Base-by-base conservation (phyloP, 495 filamentous ascomycete species). In the Filosporella fistucella region DNA sequence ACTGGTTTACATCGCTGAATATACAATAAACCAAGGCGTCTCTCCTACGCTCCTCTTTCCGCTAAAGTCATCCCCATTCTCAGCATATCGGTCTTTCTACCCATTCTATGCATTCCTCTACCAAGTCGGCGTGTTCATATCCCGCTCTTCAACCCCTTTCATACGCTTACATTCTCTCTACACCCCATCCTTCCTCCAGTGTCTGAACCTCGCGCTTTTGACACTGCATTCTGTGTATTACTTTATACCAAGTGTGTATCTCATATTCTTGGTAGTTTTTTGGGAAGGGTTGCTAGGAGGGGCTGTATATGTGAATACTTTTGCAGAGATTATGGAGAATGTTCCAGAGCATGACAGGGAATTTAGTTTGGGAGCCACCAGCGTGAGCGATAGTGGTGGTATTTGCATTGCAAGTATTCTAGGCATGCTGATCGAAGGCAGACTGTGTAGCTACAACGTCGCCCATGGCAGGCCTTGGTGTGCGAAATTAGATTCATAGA, bases 241-340 rank as follows among this genome's bases (percentile, higher is more conserved):
- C 43, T 52, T 39, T 33, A 76, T 96, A 30, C 91, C 91, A 0
- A 86, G 66, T 45, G 82, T 96, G 9, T 96, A 85, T 57, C 57
- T 95, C 17, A 64, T 96, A 3, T 96, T 95, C 61, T 58, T 75
- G 5, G 68, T 96, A 36, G 68, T 95, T n/a, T 95, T 96, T 60
- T 96, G 93, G 91, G 91, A 96, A 61, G 93, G 93, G 0, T 63
- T 98, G 30, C 70, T 98, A 0, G 93, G 93, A 5, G 93, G 93
- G 0, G 66, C 84, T 8, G 93, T 96, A 0, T 98, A 98, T 57
- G 89, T 97, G 35, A 96, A 91, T 49, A 95, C 91, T 0, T 98
- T 96, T 66, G 89, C 91, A 1, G 86, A 91, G 63, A 93, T 98
- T 50, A 81, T 83, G 57, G 87, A 96, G 44, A 77, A 80, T 8